Percentiles rank a stretch among this genome's conserved stretches.
Conservation (phyloP, 2,329 filamentous ascomycete species). For the Xylariomycetidae sp. region DNA sequence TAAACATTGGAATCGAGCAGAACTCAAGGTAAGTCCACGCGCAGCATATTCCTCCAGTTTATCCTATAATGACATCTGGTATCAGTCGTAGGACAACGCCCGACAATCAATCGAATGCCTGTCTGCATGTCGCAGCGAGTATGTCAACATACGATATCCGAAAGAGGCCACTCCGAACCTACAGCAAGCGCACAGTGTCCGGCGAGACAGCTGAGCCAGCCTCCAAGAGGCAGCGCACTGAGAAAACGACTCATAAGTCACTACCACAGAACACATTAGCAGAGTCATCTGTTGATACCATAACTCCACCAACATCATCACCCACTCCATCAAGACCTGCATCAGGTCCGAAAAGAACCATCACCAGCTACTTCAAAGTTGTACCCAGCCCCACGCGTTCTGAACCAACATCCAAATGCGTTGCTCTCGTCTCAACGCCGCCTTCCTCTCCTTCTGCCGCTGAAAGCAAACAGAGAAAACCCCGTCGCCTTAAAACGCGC, state of each 20-base stretch:
- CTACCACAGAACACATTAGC: no score
- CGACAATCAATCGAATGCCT: no score
- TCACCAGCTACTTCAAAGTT: conserved; percentile 26
- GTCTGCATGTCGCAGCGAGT: no score
- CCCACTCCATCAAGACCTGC: no score
- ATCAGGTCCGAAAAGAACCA: conserved; percentile 26
- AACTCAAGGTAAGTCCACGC: conserved; percentile 8
- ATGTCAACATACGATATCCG: no score
- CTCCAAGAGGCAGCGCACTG: conserved; percentile 19
- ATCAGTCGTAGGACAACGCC: no score
- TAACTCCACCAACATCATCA: no score
- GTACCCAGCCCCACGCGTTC: conserved; percentile 15
- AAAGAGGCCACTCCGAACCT: conserved; percentile 32
- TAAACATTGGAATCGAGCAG: no score
- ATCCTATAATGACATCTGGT: no score
- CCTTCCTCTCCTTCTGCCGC: conserved; percentile 24
- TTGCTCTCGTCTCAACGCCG: conserved; percentile 20
- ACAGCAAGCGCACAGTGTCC: conserved; percentile 28
- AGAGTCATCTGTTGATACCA: no score
- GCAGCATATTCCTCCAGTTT: no score
- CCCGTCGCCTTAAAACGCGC: conserved; percentile 29
- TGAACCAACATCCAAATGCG: conserved; percentile 12
- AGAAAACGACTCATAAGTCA: conserved; percentile 1
- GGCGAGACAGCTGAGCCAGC: conserved; percentile 16
- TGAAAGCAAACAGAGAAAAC: conserved; percentile 17